A percentile compares a stretch with the other conserved stretches of the same genome.
Conservation (phyloP, 2,329 filamentous ascomycete species). For the Fusarium nodosum region DNA sequence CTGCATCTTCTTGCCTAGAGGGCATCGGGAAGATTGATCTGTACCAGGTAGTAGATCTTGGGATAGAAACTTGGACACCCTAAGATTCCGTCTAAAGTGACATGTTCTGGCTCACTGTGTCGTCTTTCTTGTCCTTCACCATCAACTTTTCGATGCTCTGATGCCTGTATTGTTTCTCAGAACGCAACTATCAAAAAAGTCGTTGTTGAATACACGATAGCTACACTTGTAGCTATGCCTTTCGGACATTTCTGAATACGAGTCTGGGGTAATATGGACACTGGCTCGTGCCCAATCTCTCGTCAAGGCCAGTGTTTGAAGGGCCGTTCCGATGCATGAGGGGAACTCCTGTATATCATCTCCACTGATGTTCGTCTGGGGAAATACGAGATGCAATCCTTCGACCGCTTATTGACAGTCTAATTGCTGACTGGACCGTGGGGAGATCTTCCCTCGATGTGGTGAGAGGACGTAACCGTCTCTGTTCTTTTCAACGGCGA, state of each 20-base stretch:
- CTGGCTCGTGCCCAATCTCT: conserved; percentile 7
- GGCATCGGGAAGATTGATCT: background rate
- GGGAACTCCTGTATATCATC: conserved; percentile 34
- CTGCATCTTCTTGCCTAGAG: background rate
- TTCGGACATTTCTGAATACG: background rate
- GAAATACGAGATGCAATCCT: conserved; percentile 17
- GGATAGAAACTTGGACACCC: background rate
- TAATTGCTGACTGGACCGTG: background rate
- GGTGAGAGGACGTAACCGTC: background rate
- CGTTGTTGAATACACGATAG: background rate
- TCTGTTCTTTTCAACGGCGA: background rate
- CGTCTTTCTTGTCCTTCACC: background rate
- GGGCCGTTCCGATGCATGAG: conserved; percentile 31
- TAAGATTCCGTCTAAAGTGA: background rate
- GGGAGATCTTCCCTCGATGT: background rate
- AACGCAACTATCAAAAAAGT: background rate
- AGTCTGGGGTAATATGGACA: conserved; percentile 21
- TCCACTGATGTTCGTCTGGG: conserved; percentile 37
- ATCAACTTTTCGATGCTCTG: background rate
- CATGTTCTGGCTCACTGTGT: background rate
- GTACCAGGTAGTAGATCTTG: background rate
- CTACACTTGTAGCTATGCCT: background rate
- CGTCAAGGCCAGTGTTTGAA: conserved; percentile 26
- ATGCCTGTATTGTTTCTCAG: background rate
- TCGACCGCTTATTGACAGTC: background rate